A percentile compares a stretch with the other conserved stretches of the same genome.
These are phyloP conservation scores for Metschnikowia proteae DNA, from an alignment of 805 yeast genomes.

Conservation along the genomic window DNA sequence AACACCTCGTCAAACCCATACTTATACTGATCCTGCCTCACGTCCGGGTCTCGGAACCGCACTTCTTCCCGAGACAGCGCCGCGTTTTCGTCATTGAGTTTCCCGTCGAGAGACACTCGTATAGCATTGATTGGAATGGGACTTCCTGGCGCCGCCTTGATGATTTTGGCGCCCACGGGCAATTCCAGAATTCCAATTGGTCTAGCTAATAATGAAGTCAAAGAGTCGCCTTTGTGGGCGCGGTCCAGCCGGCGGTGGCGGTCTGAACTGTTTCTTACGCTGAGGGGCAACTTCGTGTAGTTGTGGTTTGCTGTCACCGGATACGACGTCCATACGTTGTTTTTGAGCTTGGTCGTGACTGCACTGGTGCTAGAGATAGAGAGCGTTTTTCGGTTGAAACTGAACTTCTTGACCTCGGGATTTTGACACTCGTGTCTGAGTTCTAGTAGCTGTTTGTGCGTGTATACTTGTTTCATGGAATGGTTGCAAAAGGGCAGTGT, in stretches of 20 bases:
- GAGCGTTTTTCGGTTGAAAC: neutral
- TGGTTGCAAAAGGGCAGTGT: constrained; percentile 6
- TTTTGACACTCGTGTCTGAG: constrained; percentile 16
- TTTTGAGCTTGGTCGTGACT: neutral
- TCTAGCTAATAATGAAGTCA: neutral
- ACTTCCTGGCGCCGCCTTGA: constrained; percentile 25
- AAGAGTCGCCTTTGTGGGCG: neutral
- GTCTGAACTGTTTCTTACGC: neutral
- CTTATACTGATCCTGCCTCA: constrained; percentile 4
- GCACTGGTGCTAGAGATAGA: neutral
- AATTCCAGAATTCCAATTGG: constrained; percentile 6
- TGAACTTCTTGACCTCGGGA: constrained; percentile 1
- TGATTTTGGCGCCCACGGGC: constrained; percentile 17
- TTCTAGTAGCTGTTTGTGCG: constrained; percentile 7
- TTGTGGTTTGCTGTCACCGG: constrained; percentile 4
- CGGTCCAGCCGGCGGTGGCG: neutral
- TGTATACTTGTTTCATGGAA: constrained; percentile 12
- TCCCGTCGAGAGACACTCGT: constrained; percentile 17
- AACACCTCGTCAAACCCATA: constrained; percentile 4
- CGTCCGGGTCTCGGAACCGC: constrained; percentile 1
- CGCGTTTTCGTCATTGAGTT: neutral
- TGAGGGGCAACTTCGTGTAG: constrained; percentile 2
- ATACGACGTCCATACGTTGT: constrained; percentile 4
- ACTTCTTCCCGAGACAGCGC: neutral
- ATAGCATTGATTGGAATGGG: constrained; percentile 30